Base-by-base conservation (phyloP, 768 basidiomycete genomes). In the Suillus placidus region DNA sequence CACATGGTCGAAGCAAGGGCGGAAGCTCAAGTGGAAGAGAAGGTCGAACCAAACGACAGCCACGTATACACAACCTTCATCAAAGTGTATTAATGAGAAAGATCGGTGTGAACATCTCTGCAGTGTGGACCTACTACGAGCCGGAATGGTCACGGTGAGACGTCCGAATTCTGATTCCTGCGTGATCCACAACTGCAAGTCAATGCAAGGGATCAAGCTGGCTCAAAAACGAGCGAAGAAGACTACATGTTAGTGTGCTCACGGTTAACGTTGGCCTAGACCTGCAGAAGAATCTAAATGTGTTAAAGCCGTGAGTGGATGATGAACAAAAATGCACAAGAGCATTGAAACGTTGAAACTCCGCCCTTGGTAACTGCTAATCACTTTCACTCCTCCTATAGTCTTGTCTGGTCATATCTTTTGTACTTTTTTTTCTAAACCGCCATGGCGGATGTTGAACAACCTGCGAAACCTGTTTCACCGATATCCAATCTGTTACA, bases 401-500 rank as follows among this genome's bases (percentile, higher is more conserved):
- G 37, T 51, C 58, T 37, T 40, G 55, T 62, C 56, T 40, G 45
- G 1, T 20, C 20, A 34, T 66, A 38, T 54, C 51, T 58, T 37
- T 49, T 32, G 10, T 35, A 47, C 45, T 23, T 38, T 52, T 43
- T 51, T 32, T 63, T 54, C 60, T 67, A 26, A 16, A 51, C 16
- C 42, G 32, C 63, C 34, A 76, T 78, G 76, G 35, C 66, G 30
- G 73, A 69, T 60, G 58, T 32, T 52, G 52, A 20, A 52, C 52
- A 66, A 49, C 64, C 57, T 52, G 71, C 67, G 69, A 76, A 76
- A 68, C 77, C 76, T 10, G 63, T 75, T 40, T 93, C 91, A 9
- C 92, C 92, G 42, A 91, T 92, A 35, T 89, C 89, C 38, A 86
- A 88, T 70, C 84, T 93, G 30, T 79, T 93, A 42, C 81, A 85